A percentile compares a stretch with the other conserved stretches of the same genome.
phyloP scores from a whole-genome alignment of 2,329 filamentous ascomycete genomes.

The Claviceps cyperi region DNA sequence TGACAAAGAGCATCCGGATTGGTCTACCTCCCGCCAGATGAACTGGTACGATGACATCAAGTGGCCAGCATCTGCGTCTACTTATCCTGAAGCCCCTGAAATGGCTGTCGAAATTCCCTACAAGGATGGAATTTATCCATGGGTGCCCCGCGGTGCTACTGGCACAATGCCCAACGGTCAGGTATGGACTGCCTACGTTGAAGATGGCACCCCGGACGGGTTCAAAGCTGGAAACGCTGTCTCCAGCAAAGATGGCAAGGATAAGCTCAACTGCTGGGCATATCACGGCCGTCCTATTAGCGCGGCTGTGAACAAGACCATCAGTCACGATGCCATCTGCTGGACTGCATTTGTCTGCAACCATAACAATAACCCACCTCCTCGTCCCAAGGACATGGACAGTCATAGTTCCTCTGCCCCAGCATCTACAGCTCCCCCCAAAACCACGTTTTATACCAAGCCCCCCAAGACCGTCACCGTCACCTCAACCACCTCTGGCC shows the following conservation, averaged over 20 bases:
- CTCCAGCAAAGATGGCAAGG: constrained; percentile 24
- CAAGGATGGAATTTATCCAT: constrained; percentile 24
- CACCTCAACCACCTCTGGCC: constrained; percentile 10
- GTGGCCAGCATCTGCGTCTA: constrained; percentile 21
- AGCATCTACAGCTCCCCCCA: constrained; percentile 17
- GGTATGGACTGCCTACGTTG: constrained; percentile 27
- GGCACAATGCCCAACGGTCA: constrained; percentile 24
- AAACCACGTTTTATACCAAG: constrained; percentile 19
- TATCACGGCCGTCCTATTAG: constrained; percentile 27
- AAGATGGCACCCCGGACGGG: constrained; percentile 25
- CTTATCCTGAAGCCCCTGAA: constrained; percentile 22
- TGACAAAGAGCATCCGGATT: constrained; percentile 23
- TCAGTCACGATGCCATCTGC: constrained; percentile 23
- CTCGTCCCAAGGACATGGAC: constrained; percentile 21
- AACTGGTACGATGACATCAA: constrained; percentile 27
- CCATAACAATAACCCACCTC: constrained; percentile 18
- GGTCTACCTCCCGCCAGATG: constrained; percentile 30
- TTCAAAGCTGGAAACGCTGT: constrained; percentile 25
- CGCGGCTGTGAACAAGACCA: constrained; percentile 23
- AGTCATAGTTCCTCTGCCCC: constrained; percentile 21
- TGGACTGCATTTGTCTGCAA: constrained; percentile 29
- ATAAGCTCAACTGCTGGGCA: constrained; percentile 26
- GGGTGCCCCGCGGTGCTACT: constrained; percentile 22
- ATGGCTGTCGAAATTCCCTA: constrained; percentile 26
- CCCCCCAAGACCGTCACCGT: constrained; percentile 13